Evolutionary conservation across 2,329 filamentous ascomycete species (phyloP), one percentile per base, ranked within the genome.

Genomic region (Ceratocystis variospora): DNA sequence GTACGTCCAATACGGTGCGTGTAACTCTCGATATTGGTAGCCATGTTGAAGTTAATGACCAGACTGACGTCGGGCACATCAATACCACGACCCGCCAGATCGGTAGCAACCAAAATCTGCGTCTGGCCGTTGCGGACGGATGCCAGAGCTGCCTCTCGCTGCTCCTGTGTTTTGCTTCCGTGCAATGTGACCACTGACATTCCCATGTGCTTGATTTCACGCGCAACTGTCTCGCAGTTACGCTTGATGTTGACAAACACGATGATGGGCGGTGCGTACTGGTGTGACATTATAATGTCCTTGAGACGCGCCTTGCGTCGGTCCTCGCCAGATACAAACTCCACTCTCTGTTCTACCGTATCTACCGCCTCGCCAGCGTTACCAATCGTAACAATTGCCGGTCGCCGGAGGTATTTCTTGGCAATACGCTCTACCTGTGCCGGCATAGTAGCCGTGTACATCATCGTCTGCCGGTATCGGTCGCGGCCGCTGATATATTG

Each of bases 171-270:
- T 77, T 99, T 99, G 78, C 86, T 90, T 69, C 94, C 93, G 78
- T 99, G 94, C 41, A 99, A 79, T 0, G 93, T 96, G 72, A 96
- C 92, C 6, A 88, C 85, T 22, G 85, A 89, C 81, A 91, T 94
- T 71, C 94, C 94, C 86, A 94, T 94, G 64, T 88, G 83, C 74
- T 96, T 94, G 79, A 99, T 94, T 73, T 97, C 93, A 68, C 90
- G 84, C 2, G 93, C 93, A 61, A 99, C 88, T 68, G 90, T 89
- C 75, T 99, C 94, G 79, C 93, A 97, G 79, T 97, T 97, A 71
- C 92, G 89, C 78, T 97, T 97, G 85, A 97, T 96, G 77, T 99
- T 99, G 83, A 99, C 94, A 75, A 99, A 99, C 70, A 99, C 92
- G 72, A 99, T 99, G 75, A 99, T 96, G 17, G 94, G 94, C 7